Base-by-base conservation (phyloP, 2,329 filamentous ascomycete species). In the Tolypocladium paradoxum region DNA sequence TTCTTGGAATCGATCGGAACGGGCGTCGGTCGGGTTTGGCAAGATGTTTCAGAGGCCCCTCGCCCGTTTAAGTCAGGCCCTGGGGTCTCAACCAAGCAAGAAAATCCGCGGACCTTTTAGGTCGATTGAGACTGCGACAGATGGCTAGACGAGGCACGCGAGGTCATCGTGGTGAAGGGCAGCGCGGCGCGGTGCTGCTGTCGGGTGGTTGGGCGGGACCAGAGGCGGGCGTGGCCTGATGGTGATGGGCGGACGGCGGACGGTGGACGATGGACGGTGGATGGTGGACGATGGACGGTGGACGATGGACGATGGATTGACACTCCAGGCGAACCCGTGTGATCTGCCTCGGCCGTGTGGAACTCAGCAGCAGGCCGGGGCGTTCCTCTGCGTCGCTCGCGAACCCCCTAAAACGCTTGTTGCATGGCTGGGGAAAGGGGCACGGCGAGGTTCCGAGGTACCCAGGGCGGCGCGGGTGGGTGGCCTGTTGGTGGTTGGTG, bases 21-120 rank as follows among this genome's bases (percentile, higher is more conserved):
- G 34, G 45, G 48, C 22, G 51, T 52, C 50, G 54, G 52, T 50
- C 55, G 58, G 58, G 51, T 58, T 38, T 54, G 50, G 55, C 52
- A 57, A 57, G 60, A 56, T 58, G 64, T 67, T 65, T 68, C 65
- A 66, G 60, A 63, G 56, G 54, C 58, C 58, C 62, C 61, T 62
- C 59, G 61, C 55, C 50, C 50, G 34, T 51, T 53, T 38, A 47
- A 27, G 40, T 37, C 60, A 53, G 53, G 54, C 48, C 50, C 50
- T 56, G 51, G 51, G 58, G 61, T 61, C 59, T 63, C 58, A 58
- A 55, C 53, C 53, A 50, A 54, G 52, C 55, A 49, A 50, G 40
- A 48, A 50, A 50, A 55, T 43, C 36, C 45, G 50, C 54, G 50
- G 40, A 49, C 40, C 52, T 49, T 58, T 63, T 61, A 64, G 56